Evolutionary conservation across 2,329 filamentous ascomycete genomes (phyloP).

Genomic region (Paraphaeosphaeria minitans): DNA sequence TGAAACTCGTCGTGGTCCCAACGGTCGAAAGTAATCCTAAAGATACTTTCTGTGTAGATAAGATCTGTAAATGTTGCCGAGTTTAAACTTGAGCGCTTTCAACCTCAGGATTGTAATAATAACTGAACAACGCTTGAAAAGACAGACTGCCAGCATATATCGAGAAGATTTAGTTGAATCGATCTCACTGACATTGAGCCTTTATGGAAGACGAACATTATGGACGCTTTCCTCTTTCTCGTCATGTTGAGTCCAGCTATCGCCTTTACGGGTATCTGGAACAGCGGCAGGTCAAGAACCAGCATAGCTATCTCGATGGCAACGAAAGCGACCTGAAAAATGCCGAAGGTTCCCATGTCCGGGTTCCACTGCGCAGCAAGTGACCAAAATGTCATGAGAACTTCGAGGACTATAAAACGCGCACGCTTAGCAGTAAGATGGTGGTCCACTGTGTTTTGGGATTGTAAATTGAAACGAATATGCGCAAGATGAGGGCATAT

Average conservation of each 20-base stretch:
- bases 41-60: neutral
- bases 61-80: neutral
- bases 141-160: neutral
- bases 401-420: neutral
- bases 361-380: neutral
- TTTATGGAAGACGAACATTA: neutral
- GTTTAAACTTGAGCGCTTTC: neutral
- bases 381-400: neutral
- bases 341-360: neutral
- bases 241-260: neutral
- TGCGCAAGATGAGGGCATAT: neutral
- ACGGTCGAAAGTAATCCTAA: neutral
- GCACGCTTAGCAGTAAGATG: neutral
- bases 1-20: neutral
- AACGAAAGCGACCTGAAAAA: neutral
- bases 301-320: neutral
- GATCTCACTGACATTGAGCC: neutral
- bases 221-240: neutral
- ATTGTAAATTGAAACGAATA: neutral
- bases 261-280: neutral
- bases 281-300: neutral
- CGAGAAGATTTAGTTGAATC: neutral
- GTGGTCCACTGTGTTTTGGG: neutral
- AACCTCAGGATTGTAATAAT: neutral
- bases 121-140: neutral